Percentiles rank a stretch among this genome's conserved stretches.
phyloP scores from a whole-genome alignment of 768 basidiomycete species.

The Russula sp. region DNA sequence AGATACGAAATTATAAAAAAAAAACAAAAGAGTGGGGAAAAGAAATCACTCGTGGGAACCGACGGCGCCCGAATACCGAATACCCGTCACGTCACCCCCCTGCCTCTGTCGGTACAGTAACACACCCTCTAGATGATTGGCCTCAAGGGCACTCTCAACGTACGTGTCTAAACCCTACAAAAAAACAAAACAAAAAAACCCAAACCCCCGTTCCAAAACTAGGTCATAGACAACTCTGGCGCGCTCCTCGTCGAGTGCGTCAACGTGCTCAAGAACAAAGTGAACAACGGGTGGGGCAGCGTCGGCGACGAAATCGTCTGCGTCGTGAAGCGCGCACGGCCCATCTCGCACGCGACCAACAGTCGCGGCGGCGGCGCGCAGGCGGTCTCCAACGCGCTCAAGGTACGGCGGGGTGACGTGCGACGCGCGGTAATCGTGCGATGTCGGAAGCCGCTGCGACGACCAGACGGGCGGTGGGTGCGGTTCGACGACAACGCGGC shows the following conservation, averaged over 20 bases:
- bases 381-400: slow-evolving; percentile 70
- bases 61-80: not conserved
- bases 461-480: slow-evolving; percentile 83
- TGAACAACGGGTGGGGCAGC: slow-evolving; percentile 88
- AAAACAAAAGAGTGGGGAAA: too few species aligned
- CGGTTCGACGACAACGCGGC: slow-evolving; percentile 97
- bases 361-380: slow-evolving; percentile 39
- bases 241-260: slow-evolving; percentile 93
- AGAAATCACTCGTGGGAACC: slow-evolving; percentile 18
- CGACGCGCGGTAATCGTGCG: slow-evolving; percentile 94
- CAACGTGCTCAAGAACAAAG: slow-evolving; percentile 93
- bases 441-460: slow-evolving; percentile 74
- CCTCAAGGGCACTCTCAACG: slow-evolving; percentile 87
- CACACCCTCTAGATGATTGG: slow-evolving; percentile 64
- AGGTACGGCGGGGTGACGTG: slow-evolving; percentile 90
- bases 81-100: too few species aligned
- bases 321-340: slow-evolving; percentile 87
- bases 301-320: slow-evolving; percentile 96
- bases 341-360: slow-evolving; percentile 38
- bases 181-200: slow-evolving; percentile 1
- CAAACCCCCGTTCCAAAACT: not conserved
- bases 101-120: not conserved
- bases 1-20: not conserved
- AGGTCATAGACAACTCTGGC: slow-evolving; percentile 98
- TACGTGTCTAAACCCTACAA: slow-evolving; percentile 30